Evolutionary conservation across 805 yeast species (phyloP), one percentile per base, ranked within the genome.

Genomic region (Saturnispora quitensis): DNA sequence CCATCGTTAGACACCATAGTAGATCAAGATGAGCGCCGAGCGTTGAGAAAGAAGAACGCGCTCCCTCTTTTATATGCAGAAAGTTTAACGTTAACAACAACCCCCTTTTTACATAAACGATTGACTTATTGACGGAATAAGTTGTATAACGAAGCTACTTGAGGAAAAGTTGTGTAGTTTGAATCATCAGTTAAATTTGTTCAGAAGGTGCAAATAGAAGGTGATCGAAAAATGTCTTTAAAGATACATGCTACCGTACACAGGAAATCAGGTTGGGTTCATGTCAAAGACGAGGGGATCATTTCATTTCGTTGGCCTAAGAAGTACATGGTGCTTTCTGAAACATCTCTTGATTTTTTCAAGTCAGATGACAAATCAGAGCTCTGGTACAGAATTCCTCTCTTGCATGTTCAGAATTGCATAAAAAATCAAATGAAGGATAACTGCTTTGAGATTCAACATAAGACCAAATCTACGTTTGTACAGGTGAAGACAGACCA

Each of bases 281-380:
- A 86, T 50, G 82, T 89, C 53, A 90, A 88, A 66, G 98, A 91
- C 60, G 97, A 91, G 60, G 97, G 97, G 13, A 71, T 91, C 56
- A 78, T 88, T 56, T 80, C 89, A 5, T 89, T 90, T 65, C 73
- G 95, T 58, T 91, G 99, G 99, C 89, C 90, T 53, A 89, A 89
- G 63, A 78, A 93, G 60, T 91, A 74, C 66, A 72, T 91, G 70
- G 85, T 87, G 5, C 72, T 91, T 47, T 80, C 80, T 58, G 96
- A 89, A 56, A 76, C 85, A 40, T 78, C 83, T 44, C 68, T 91
- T 52, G 84, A 82, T 51, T 80, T 91, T 57, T 86, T 82, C 70
- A 88, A 86, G 61, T 76, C 71, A 50, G 96, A 88, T 54, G 68
- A 65, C 43, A 62, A 62, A 62, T 73, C 73, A 33, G 82, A 78